A percentile compares a stretch with the other conserved stretches of the same genome.
Evolutionary conservation across 2,329 filamentous ascomycete species (phyloP).

Genomic region (Rhinocladiella similis): DNA sequence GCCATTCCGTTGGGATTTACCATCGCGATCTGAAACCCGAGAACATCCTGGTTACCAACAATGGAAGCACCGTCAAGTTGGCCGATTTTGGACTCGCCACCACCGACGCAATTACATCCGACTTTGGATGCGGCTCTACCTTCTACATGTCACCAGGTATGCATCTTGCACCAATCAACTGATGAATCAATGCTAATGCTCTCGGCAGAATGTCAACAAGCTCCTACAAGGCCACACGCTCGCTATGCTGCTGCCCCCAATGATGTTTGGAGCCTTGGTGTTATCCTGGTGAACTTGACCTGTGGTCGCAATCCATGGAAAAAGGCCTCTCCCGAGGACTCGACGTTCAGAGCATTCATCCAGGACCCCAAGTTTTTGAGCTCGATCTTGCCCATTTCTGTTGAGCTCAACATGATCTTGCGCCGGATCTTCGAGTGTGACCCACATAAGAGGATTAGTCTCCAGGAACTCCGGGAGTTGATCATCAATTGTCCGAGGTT

Average conservation of each 20-base stretch:
- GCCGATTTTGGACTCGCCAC: slow-evolving; percentile 97
- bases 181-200: slow-evolving; percentile 26
- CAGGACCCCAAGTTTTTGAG: slow-evolving; percentile 84
- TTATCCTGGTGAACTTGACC: slow-evolving; percentile 95
- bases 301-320: slow-evolving; percentile 99
- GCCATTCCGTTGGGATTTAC: slow-evolving; percentile 91
- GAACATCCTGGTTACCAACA: slow-evolving; percentile 90
- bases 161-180: background rate
- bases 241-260: slow-evolving; percentile 92
- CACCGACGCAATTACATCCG: slow-evolving; percentile 76
- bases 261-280: slow-evolving; percentile 97
- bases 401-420: slow-evolving; percentile 85
- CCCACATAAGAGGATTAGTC: slow-evolving; percentile 76
- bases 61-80: slow-evolving; percentile 87
- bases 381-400: slow-evolving; percentile 86
- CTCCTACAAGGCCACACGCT: slow-evolving; percentile 65
- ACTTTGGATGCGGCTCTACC: slow-evolving; percentile 96
- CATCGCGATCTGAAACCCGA: slow-evolving; percentile 97
- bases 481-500: slow-evolving; percentile 77
- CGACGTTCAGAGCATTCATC: slow-evolving; percentile 88
- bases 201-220: slow-evolving; percentile 79
- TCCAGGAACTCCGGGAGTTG: slow-evolving; percentile 74
- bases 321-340: slow-evolving; percentile 87
- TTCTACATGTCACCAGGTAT: slow-evolving; percentile 99
- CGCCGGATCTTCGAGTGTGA: slow-evolving; percentile 84